Evolutionary conservation across 352 stramenopile genomes (phyloP), one percentile per base, ranked within the genome.

Genomic region (Phytophthora foliorum): DNA sequence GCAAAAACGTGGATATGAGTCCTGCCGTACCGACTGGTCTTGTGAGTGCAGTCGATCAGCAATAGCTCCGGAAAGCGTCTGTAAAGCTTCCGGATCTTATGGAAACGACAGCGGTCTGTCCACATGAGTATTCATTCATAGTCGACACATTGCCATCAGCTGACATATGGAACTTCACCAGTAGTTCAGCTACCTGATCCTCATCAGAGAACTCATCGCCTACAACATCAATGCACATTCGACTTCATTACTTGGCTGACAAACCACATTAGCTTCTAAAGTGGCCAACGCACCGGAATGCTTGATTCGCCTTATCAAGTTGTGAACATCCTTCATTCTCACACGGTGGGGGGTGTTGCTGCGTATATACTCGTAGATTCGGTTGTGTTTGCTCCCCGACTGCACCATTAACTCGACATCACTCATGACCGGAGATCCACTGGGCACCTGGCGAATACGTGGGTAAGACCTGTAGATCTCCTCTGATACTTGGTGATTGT

Each of bases 41-140:
- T 65, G 36, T 65, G 34, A 1, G 25, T 65, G 17, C 57, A 65
- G 29, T 65, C 57, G 11, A 65, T 27, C 0, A 67, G 31, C n/a
- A 67, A 13, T 2, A 67, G 17, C 41, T 59, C 58, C 0, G 58
- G 38, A 32, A 67, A 67, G 13, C 50, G 50, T 6, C 46, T 34
- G 21, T 49, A 49, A 13, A 67, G 19, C 8, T 59, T 58, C 5
- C 38, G 32, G 36, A 59, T 67, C 27, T 54, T 6, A 60, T 49
- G 11, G 49, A 49, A 16, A 54, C 19, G 2, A 67, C 58, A 21
- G 58, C 39, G 1, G 34, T 66, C 13, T 66, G 46, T 6, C 49
- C 38, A 17, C 32, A 11, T 17, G 22, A 13, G 14, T 58, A 53
- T n/a, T 66, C 57, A 14, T 66, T 21, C 6, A 64, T 45, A 2